These are phyloP conservation scores for Cryptococcus sp. DNA, from an alignment of 1,284 basidiomycete species.

Conservation along the genomic window DNA sequence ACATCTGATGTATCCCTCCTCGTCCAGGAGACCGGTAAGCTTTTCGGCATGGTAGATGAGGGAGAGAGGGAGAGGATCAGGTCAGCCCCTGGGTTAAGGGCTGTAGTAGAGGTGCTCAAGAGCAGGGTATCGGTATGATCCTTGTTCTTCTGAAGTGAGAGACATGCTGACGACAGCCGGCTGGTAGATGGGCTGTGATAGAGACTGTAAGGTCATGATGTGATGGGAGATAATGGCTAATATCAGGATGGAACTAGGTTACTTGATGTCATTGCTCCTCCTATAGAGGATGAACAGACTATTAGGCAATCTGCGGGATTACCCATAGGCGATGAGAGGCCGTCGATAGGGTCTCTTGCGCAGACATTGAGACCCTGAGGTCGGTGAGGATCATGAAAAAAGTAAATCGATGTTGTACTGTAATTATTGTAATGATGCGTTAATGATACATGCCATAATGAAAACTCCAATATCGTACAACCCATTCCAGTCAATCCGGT, in stretches of 20 bases:
- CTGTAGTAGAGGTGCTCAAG: conserved; percentile 43
- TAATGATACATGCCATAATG: no score
- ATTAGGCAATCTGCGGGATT: conserved; percentile 26
- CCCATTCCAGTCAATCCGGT: no score
- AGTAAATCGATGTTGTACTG: no score
- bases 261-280: conserved; percentile 31
- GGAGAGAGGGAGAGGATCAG: conserved; percentile 33
- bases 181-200: conserved; percentile 40
- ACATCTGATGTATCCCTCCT: conserved; percentile 37
- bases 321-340: conserved; percentile 21
- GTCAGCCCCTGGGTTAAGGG: conserved; percentile 29
- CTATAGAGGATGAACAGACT: conserved; percentile 28
- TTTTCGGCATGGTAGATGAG: conserved; percentile 41
- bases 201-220: conserved; percentile 44
- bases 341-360: conserved; percentile 23
- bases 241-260: conserved; percentile 34
- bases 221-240: not conserved
- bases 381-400: no score
- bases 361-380: conserved; percentile 21
- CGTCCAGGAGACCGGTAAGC: conserved; percentile 39
- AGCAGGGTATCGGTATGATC: conserved; percentile 36
- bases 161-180: conserved; percentile 16
- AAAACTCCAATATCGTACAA: no score
- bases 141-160: not conserved
- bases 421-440: no score